These are phyloP conservation scores for Mortierella antarctica DNA, from an alignment of 192 early-diverging fungal genomes.

Conservation along the genomic window DNA sequence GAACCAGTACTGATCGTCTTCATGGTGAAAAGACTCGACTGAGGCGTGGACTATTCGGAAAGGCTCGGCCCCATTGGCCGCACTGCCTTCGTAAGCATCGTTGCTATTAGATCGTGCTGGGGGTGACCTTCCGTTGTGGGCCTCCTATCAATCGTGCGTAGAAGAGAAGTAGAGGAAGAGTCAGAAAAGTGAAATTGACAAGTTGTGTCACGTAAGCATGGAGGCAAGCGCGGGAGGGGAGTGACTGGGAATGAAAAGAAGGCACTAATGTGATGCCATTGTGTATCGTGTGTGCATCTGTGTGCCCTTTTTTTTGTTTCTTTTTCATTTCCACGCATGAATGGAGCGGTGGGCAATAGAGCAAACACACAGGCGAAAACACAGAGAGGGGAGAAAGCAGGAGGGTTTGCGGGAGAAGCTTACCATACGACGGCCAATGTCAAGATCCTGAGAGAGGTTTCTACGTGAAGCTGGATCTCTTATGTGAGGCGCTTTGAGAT, in stretches of 20 bases:
- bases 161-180: not conserved
- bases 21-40: slow-evolving; percentile 77
- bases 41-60: slow-evolving; percentile 64
- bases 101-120: slow-evolving; percentile 72
- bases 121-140: slow-evolving; percentile 30
- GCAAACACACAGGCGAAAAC: not conserved
- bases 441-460: slow-evolving; percentile 33
- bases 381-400: not conserved
- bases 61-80: slow-evolving; percentile 65
- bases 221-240: too few species aligned
- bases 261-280: too few species aligned
- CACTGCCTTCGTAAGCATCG: slow-evolving; percentile 70
- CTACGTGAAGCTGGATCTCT: not conserved
- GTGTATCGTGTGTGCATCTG: too few species aligned
- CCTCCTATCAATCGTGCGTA: slow-evolving; percentile 7
- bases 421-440: slow-evolving; percentile 39
- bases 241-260: too few species aligned
- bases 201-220: too few species aligned
- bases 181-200: not conserved
- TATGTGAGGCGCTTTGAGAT: slow-evolving; percentile 17
- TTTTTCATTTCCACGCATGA: too few species aligned
- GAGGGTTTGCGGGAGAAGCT: slow-evolving; percentile 1
- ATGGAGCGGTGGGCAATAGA: too few species aligned
- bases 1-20: slow-evolving; percentile 80
- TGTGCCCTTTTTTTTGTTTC: too few species aligned